Evolutionary conservation across 2,329 filamentous ascomycete genomes (phyloP).

Genomic region (Mariannaea elegans): DNA sequence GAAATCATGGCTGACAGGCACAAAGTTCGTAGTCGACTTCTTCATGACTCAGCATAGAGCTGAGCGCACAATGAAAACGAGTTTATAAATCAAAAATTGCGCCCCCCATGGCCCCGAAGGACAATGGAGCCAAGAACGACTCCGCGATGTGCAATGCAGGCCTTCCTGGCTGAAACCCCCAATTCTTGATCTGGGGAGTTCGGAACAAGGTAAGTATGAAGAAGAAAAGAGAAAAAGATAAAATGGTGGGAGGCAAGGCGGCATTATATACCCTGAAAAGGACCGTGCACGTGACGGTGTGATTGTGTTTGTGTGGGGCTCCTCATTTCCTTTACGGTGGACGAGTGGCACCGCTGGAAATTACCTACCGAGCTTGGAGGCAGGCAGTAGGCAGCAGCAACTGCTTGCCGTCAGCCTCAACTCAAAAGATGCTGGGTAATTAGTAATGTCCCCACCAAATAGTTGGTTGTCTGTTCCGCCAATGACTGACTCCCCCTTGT

Average conservation of each 20-base stretch:
- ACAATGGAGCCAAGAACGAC: slow-evolving; percentile 58
- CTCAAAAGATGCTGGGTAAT: background rate
- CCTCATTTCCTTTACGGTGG: background rate
- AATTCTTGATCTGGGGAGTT: slow-evolving; percentile 54
- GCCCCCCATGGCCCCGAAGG: slow-evolving; percentile 61
- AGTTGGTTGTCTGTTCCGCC: too few species aligned
- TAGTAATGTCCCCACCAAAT: too few species aligned
- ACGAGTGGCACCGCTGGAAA: background rate
- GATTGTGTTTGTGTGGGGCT: background rate
- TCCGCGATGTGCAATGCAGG: slow-evolving; percentile 65
- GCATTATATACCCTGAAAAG: slow-evolving; percentile 26
- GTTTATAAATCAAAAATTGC: slow-evolving; percentile 57
- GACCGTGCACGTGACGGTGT: background rate
- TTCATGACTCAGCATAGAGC: slow-evolving; percentile 50
- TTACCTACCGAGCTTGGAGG: background rate
- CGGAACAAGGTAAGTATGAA: slow-evolving; percentile 63
- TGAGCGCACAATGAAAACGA: slow-evolving; percentile 55
- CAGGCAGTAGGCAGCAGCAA: background rate
- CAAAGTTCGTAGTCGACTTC: slow-evolving; percentile 43
- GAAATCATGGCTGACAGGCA: background rate
- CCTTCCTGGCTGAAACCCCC: slow-evolving; percentile 52
- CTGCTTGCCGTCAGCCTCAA: background rate
- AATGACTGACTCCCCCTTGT: too few species aligned
- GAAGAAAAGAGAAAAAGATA: slow-evolving; percentile 33
- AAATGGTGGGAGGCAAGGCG: slow-evolving; percentile 8